Base-by-base conservation (phyloP, 2,329 filamentous ascomycete species). In the Gnomoniopsis sp. region DNA sequence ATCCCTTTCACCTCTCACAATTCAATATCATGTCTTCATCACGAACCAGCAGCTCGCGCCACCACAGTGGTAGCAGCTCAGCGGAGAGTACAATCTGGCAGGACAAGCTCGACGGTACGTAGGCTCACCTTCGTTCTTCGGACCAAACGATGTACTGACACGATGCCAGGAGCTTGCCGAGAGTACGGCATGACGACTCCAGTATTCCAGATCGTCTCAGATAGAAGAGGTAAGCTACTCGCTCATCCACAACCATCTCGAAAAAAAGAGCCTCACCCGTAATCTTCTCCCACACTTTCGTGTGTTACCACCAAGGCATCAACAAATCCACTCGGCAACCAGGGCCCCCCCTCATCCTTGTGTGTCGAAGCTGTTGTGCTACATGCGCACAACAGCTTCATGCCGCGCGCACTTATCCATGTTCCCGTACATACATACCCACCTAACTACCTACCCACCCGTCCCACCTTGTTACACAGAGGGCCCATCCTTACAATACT, bases 201-300 rank as follows among this genome's bases (percentile, higher is more conserved):
- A 21, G 60, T 65, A n/a, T 72, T 70, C 59, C 68, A 71, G 58
- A 65, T 72, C 49, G 65, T 71, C 41, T 73, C 69, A 6, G 69
- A 72, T 64, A 66, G 66, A 62, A 65, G 68, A 69, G 72, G 72
- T 74, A 65, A 63, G 65, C 14, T 47, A 26, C 12, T 14, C 17
- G n/a, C 44, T 33, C 52, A 33, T 6, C 19, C 22, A 22, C 41
- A 22, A 23, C 50, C 36, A 43, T 34, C 43, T 41, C 12, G 3
- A 3, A 3, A n/a, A 12, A 17, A 46, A 21, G 51, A 46, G 51
- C 36, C 26, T 46, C 26, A 53, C 12, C 22, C 22, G 14, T 21
- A 26, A 17, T 41, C 36, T 2, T 6, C 50, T 38, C 15, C 58
- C 33, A n/a, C 57, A 73, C 66, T 72, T 70, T 65, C 62, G 59